Evolutionary conservation across 225 moss, liverwort and hornwort genomes (phyloP), one percentile per base, ranked within the genome.

Genomic region (Marchantia polymorpha): DNA sequence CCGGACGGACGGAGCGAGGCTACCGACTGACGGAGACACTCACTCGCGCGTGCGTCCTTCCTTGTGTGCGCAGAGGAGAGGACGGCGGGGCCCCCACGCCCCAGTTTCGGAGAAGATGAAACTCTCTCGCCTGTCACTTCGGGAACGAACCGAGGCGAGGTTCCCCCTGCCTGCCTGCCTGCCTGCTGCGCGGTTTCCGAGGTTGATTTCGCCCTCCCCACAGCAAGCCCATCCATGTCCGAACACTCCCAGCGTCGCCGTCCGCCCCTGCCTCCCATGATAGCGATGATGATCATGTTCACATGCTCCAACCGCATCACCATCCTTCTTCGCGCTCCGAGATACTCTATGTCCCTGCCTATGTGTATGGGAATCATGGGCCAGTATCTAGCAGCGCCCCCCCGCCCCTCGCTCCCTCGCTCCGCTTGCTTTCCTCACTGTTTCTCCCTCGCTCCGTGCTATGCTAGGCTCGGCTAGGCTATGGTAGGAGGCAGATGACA

Each of bases 141-240:
- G 61, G 61, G 61, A 61, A 23, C n/a, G 39, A 39, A 39, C 39
- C 39, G 39, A 56, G 13, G 56, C 56, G 13, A 56, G 56, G 4
- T 39, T 39, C 39, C 39, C 39, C 39, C 39, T 39, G 39, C 3
- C 5, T 39, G 39, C 39, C 39, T 12, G 56, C 56, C 27, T 67
- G 47, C 47, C 71, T 20, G 71, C 31, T 11, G 71, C 47, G 50
- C 71, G 71, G 71, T 72, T 72, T 72, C 71, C 71, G 49, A 72
- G 49, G 71, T 72, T 72, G 71, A 72, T 72, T 19, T 48, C 71
- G 49, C 47, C 27, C n/a, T n/a, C n/a, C n/a, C n/a, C n/a, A n/a
- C n/a, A 46, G 15, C 11, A 10, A 47, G 10, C 19, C 11, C 30
- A 69, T 31, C 7, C 48, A 72, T 72, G 67, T 67, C 67, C 67